These are phyloP conservation scores for Stephanodiscus triporus DNA, from an alignment of 108 stramenopile genomes.

Conservation along the genomic window DNA sequence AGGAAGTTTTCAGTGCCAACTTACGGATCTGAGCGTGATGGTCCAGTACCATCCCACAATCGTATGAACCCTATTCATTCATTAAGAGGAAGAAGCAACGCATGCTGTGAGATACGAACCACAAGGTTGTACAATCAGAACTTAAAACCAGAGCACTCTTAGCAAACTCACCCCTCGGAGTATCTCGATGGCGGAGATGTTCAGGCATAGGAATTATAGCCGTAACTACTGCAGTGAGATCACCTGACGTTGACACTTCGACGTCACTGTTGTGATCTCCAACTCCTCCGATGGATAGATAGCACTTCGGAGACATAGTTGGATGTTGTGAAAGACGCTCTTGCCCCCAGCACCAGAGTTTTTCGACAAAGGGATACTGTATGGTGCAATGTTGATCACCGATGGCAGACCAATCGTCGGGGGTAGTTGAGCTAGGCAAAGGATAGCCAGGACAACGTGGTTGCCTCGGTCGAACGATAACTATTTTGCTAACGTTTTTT, in stretches of 20 bases:
- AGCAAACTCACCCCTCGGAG: slow-evolving; percentile 11
- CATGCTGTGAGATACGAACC: slow-evolving; percentile 17
- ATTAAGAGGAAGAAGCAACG: too few species aligned
- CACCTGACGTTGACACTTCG: slow-evolving; percentile 52
- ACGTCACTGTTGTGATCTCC: slow-evolving; percentile 24
- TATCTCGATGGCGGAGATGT: slow-evolving; percentile 40
- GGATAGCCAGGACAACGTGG: slow-evolving; percentile 13
- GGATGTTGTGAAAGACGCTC: slow-evolving; percentile 50
- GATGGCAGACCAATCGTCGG: slow-evolving; percentile 38
- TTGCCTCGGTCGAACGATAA: slow-evolving; percentile 20
- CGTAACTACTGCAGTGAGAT: slow-evolving; percentile 75
- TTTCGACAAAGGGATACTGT: slow-evolving; percentile 26
- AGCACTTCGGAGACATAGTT: slow-evolving; percentile 54
- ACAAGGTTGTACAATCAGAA: neutral
- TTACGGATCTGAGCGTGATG: slow-evolving; percentile 69
- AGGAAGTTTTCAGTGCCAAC: slow-evolving; percentile 10
- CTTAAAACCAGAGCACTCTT: too few species aligned
- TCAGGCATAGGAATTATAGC: slow-evolving; percentile 51
- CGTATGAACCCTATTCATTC: slow-evolving; percentile 62
- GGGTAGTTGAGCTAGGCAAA: slow-evolving; percentile 26
- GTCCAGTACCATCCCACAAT: slow-evolving; percentile 89
- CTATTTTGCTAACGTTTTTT: slow-evolving; percentile 22
- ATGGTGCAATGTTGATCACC: neutral
- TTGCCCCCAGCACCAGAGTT: slow-evolving; percentile 79
- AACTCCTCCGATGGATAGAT: slow-evolving; percentile 44